These are phyloP conservation scores for Verticillium isaacii DNA, from an alignment of 2,329 filamentous ascomycete genomes.

Conservation along the genomic window DNA sequence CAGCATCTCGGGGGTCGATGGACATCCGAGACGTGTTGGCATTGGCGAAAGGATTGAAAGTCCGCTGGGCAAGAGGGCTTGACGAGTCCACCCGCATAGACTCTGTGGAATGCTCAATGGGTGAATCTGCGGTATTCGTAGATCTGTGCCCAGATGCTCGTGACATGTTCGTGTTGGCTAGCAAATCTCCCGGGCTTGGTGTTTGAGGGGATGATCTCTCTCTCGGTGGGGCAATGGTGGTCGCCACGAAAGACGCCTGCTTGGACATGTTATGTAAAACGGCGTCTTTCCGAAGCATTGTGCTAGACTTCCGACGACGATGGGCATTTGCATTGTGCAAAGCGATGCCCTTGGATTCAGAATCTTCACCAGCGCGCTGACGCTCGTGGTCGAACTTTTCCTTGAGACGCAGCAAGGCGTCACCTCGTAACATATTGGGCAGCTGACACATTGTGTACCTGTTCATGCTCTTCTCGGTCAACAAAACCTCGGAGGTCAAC, in stretches of 20 bases:
- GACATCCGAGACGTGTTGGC: slow-evolving; percentile 43
- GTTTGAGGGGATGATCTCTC: slow-evolving; percentile 40
- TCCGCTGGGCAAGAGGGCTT: slow-evolving; percentile 44
- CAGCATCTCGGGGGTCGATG: slow-evolving; percentile 69
- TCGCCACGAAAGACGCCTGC: slow-evolving; percentile 35
- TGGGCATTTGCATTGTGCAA: slow-evolving; percentile 73
- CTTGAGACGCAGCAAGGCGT: slow-evolving; percentile 78
- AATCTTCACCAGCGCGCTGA: slow-evolving; percentile 75
- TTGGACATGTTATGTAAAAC: slow-evolving; percentile 62
- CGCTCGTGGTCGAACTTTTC: slow-evolving; percentile 86
- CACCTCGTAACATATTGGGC: slow-evolving; percentile 82
- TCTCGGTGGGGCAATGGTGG: slow-evolving; percentile 32
- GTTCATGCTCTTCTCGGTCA: slow-evolving; percentile 91
- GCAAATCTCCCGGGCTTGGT: slow-evolving; percentile 70
- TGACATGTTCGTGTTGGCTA: slow-evolving; percentile 71
- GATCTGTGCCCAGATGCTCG: slow-evolving; percentile 46
- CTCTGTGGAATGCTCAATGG: slow-evolving; percentile 15
- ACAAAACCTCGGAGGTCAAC: slow-evolving; percentile 82
- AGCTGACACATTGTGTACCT: slow-evolving; percentile 88
- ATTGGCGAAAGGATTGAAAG: slow-evolving; percentile 51
- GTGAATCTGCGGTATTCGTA: slow-evolving; percentile 11
- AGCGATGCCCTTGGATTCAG: slow-evolving; percentile 88
- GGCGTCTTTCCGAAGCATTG: slow-evolving; percentile 73
- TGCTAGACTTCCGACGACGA: slow-evolving; percentile 66
- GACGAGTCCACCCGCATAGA: slow-evolving; percentile 19